These are phyloP conservation scores for Talaromyces adpressus DNA, from an alignment of 495 filamentous ascomycete species.

Conservation along the genomic window DNA sequence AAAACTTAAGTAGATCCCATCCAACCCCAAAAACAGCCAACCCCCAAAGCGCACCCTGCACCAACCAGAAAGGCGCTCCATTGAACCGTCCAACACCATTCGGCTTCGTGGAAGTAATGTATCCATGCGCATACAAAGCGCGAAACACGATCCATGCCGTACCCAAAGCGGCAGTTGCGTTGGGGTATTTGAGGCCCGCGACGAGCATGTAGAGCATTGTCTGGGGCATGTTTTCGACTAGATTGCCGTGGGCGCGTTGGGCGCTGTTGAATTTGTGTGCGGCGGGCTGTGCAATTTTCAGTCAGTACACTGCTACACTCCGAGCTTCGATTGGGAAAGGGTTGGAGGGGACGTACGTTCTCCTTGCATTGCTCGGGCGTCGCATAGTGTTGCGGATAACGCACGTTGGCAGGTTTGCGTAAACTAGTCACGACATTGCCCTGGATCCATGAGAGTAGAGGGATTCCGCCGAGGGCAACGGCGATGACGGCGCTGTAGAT, in stretches of 20 bases:
- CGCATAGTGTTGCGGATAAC: constrained; percentile 60
- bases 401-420: constrained; percentile 50
- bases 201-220: constrained; percentile 52
- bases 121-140: constrained; percentile 52
- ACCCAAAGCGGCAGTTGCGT: constrained; percentile 43
- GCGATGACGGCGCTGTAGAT: constrained; percentile 50
- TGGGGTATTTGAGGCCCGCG: constrained; percentile 52
- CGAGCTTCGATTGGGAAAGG: not conserved
- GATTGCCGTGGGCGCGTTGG: constrained; percentile 68
- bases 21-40: constrained; percentile 39
- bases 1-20: constrained; percentile 19
- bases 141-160: constrained; percentile 50
- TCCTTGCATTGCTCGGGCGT: constrained; percentile 45
- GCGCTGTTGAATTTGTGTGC: constrained; percentile 56
- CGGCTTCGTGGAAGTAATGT: constrained; percentile 39
- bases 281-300: not conserved
- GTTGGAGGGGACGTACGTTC: constrained; percentile 34
- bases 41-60: constrained; percentile 38
- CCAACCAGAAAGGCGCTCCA: constrained; percentile 31
- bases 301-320: not conserved
- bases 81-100: constrained; percentile 40
- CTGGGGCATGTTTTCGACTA: constrained; percentile 55
- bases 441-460: constrained; percentile 56
- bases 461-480: constrained; percentile 44
- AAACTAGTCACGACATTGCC: constrained; percentile 27